These are phyloP conservation scores for Stachybotrys chlorohalonatus DNA, from an alignment of 2,329 filamentous ascomycete genomes.

Conservation along the genomic window DNA sequence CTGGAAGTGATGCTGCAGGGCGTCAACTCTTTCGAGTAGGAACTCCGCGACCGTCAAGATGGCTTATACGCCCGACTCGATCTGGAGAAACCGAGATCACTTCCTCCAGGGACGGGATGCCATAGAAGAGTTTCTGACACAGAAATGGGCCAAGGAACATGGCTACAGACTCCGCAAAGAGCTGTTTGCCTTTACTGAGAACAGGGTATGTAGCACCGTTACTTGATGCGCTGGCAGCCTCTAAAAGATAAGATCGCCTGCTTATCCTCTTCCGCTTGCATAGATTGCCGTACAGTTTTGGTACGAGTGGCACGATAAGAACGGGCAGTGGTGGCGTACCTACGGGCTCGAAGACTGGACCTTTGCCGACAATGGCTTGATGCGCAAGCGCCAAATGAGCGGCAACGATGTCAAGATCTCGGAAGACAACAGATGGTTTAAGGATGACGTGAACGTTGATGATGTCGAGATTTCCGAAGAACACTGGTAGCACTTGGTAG, in stretches of 20 bases:
- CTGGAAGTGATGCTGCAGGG: not conserved
- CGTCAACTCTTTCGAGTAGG: conserved; percentile 26
- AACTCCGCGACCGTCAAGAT: conserved; percentile 56
- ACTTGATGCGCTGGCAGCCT: not conserved
- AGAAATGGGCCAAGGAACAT: conserved; percentile 67
- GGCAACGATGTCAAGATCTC: conserved; percentile 60
- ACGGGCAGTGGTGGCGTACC: conserved; percentile 75
- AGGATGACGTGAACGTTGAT: conserved; percentile 60
- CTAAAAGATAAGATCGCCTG: not conserved
- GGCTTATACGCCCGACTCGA: conserved; percentile 65
- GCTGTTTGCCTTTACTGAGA: conserved; percentile 65
- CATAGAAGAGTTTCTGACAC: conserved; percentile 58
- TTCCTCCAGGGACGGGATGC: conserved; percentile 62
- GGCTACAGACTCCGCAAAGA: conserved; percentile 74
- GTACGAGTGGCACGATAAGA: conserved; percentile 69
- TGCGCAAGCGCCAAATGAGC: conserved; percentile 70
- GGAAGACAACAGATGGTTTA: conserved; percentile 60
- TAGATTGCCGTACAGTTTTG: conserved; percentile 82
- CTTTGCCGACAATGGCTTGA: conserved; percentile 58
- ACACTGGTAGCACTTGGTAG: conserved; percentile 46
- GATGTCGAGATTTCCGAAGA: conserved; percentile 54
- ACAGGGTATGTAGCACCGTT: conserved; percentile 36
- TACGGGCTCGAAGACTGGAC: conserved; percentile 81
- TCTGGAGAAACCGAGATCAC: conserved; percentile 69
- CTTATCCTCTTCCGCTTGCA: not conserved